phyloP scores from a whole-genome alignment of 176 grass and related monocot genomes.

The Avena insularis region DNA sequence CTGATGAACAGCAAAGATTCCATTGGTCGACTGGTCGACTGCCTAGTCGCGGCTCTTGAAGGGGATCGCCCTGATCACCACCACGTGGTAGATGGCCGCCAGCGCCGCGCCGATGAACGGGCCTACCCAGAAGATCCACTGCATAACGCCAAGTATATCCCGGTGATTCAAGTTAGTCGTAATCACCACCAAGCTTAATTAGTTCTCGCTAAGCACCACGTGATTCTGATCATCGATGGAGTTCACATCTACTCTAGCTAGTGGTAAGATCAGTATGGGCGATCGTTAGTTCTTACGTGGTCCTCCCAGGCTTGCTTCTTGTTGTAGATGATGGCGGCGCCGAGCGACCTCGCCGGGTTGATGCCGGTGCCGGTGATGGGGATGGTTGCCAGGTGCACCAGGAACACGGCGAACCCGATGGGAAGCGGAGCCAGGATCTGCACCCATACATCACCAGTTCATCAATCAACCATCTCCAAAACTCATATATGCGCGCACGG shows the following conservation, averaged over 20 bases:
- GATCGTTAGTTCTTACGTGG: slow-evolving; percentile 47
- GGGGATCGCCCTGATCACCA: slow-evolving; percentile 89
- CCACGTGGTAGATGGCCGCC: slow-evolving; percentile 84
- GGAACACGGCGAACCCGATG: slow-evolving; percentile 90
- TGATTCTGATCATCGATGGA: too few species aligned
- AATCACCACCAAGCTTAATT: too few species aligned
- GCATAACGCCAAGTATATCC: background rate
- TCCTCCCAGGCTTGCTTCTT: slow-evolving; percentile 69
- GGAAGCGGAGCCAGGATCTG: slow-evolving; percentile 84
- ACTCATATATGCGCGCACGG: too few species aligned
- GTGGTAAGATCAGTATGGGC: too few species aligned
- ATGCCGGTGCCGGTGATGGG: slow-evolving; percentile 95
- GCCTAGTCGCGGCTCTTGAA: slow-evolving; percentile 74
- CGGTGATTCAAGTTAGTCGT: too few species aligned
- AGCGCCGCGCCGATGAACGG: slow-evolving; percentile 94
- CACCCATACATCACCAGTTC: background rate
- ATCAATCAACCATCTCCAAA: background rate
- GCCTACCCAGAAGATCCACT: slow-evolving; percentile 99
- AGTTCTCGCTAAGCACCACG: too few species aligned
- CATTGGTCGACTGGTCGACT: background rate
- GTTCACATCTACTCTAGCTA: too few species aligned
- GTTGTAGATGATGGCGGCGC: slow-evolving; percentile 91
- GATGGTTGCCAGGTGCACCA: slow-evolving; percentile 92
- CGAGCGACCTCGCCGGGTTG: slow-evolving; percentile 84
- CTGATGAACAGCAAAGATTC: background rate